phyloP scores from a whole-genome alignment of 345 rosid genomes.

The Lepidium sativum region DNA sequence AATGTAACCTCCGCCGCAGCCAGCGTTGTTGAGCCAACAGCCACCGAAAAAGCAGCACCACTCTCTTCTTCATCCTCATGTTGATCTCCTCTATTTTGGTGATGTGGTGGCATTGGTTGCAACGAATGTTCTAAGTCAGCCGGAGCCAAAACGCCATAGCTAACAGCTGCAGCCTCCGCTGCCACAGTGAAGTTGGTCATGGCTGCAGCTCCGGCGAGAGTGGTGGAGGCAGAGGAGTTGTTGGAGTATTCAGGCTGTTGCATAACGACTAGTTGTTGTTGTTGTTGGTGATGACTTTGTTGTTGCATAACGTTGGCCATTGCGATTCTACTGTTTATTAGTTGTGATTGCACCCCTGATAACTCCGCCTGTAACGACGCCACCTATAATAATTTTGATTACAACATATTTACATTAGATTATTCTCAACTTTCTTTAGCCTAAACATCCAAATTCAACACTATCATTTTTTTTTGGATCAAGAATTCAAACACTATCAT shows the following conservation, averaged over 20 bases:
- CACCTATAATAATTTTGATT: slow-evolving; percentile 45
- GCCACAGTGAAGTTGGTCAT: slow-evolving; percentile 32
- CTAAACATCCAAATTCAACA: too few species aligned
- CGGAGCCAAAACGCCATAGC: slow-evolving; percentile 40
- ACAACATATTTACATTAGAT: too few species aligned
- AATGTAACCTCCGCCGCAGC: too few species aligned
- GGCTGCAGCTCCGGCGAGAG: slow-evolving; percentile 51
- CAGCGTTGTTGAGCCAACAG: slow-evolving; percentile 10
- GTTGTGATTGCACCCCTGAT: slow-evolving; percentile 66
- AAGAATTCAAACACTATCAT: too few species aligned
- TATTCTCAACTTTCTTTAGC: too few species aligned
- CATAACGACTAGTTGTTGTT: slow-evolving; percentile 33
- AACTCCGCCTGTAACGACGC: slow-evolving; percentile 81
- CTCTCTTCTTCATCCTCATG: slow-evolving; percentile 69
- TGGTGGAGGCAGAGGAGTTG: slow-evolving; percentile 79
- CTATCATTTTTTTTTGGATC: too few species aligned
- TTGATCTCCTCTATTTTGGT: slow-evolving; percentile 32
- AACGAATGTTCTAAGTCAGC: slow-evolving; percentile 39
- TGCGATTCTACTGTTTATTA: slow-evolving; percentile 62
- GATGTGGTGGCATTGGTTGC: slow-evolving; percentile 33
- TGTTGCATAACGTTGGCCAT: slow-evolving; percentile 68
- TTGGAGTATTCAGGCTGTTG: slow-evolving; percentile 82
- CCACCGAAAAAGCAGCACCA: slow-evolving; percentile 34
- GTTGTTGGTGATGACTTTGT: slow-evolving; percentile 36
- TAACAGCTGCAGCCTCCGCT: slow-evolving; percentile 16